phyloP scores from a whole-genome alignment of 129 eudicot species.

The Logfia minima region DNA sequence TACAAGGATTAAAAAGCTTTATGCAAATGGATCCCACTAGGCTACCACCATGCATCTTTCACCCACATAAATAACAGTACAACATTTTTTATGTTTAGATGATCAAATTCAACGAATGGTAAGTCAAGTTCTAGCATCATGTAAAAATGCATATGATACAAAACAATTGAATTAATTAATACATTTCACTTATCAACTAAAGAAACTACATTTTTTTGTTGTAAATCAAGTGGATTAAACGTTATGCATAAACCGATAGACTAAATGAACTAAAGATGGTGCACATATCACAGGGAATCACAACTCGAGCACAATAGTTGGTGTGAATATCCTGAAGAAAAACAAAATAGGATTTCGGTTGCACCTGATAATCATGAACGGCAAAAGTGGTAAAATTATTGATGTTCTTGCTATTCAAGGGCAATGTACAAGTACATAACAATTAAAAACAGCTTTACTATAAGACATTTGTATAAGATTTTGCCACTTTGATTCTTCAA shows the following conservation, averaged over 20 bases:
- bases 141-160: background rate
- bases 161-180: background rate
- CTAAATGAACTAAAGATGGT: background rate
- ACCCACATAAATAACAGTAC: background rate
- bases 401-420: constrained; percentile 16
- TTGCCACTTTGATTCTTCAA: constrained; percentile 14
- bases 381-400: constrained; percentile 13
- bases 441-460: constrained; percentile 25
- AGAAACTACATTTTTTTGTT: background rate
- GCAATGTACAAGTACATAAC: background rate
- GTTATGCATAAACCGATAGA: background rate
- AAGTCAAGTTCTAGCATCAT: background rate
- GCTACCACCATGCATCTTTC: constrained; percentile 10
- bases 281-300: background rate
- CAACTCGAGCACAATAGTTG: background rate
- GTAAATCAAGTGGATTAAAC: background rate
- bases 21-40: constrained; percentile 21
- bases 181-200: background rate
- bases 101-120: background rate
- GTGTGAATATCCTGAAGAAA: background rate
- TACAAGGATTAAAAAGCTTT: constrained; percentile 19
- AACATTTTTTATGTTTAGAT: background rate
- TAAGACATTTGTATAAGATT: constrained; percentile 13
- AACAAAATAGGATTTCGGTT: background rate
- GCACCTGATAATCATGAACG: background rate